Conservation (phyloP, 2,329 filamentous ascomycete genomes). For the Fusarium globosum region DNA sequence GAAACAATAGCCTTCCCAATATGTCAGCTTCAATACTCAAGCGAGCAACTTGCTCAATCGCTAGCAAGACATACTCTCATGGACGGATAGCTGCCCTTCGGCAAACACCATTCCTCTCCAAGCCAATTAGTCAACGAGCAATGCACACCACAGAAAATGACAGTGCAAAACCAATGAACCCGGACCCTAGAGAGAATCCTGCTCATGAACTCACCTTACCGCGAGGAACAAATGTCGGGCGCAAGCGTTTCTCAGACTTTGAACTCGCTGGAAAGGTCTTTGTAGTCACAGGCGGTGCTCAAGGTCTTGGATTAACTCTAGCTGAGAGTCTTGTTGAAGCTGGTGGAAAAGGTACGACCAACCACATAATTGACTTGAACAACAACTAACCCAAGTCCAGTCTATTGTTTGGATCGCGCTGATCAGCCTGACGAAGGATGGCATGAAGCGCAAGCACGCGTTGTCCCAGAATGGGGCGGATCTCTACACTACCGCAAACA, state of each 20-base stretch:
- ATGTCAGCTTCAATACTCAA: slow-evolving; percentile 14
- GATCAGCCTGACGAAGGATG: slow-evolving; percentile 65
- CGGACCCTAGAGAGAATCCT: slow-evolving; percentile 41
- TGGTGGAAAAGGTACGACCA: slow-evolving; percentile 71
- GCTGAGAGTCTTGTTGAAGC: slow-evolving; percentile 83
- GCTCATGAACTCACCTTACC: slow-evolving; percentile 17
- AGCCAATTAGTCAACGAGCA: neutral
- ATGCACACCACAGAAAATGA: slow-evolving; percentile 10
- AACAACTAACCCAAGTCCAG: neutral
- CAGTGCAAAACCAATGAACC: slow-evolving; percentile 33
- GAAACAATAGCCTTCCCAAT: neutral
- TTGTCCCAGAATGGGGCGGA: slow-evolving; percentile 66
- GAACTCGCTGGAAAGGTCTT: slow-evolving; percentile 78
- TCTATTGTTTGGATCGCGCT: slow-evolving; percentile 17
- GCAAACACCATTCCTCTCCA: neutral
- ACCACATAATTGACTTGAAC: accelerated
- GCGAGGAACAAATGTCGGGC: slow-evolving; percentile 45
- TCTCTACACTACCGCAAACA: slow-evolving; percentile 77
- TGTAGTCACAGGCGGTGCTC: slow-evolving; percentile 79
- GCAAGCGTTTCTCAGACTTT: slow-evolving; percentile 74
- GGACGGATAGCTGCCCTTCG: neutral
- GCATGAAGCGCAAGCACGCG: slow-evolving; percentile 70
- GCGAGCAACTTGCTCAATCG: neutral
- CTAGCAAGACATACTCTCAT: neutral
- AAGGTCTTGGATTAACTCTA: slow-evolving; percentile 81